phyloP scores from a whole-genome alignment of 257 asterid genomes.

The Rehmannia glutinosa region DNA sequence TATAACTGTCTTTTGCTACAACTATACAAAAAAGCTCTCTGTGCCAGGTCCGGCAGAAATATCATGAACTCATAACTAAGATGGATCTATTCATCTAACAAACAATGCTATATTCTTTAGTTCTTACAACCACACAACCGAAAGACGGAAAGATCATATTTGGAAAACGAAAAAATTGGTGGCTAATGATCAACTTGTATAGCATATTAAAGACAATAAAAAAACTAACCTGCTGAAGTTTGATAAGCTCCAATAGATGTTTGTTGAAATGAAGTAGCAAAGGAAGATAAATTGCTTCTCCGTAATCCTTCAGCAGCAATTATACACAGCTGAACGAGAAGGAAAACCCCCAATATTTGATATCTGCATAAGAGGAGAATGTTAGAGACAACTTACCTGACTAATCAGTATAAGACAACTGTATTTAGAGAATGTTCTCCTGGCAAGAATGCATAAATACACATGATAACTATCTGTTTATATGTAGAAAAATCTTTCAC shows the following conservation, averaged over 20 bases:
- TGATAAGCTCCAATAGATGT: constrained; percentile 68
- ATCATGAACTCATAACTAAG: background rate
- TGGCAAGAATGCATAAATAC: background rate
- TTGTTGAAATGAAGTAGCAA: constrained; percentile 73
- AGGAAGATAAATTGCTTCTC: constrained; percentile 78
- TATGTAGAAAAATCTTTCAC: background rate
- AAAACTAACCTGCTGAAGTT: constrained; percentile 57
- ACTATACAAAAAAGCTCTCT: background rate
- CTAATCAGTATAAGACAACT: background rate
- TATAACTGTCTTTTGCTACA: background rate
- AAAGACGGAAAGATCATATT: background rate
- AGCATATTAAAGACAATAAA: background rate
- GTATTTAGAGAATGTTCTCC: background rate
- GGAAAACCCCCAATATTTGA: constrained; percentile 96
- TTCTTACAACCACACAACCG: background rate
- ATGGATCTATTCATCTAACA: background rate
- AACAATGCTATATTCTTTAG: background rate
- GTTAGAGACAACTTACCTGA: constrained; percentile 2
- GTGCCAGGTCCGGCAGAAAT: background rate
- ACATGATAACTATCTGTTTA: background rate
- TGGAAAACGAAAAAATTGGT: too few relatives aligned
- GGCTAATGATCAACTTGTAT: background rate
- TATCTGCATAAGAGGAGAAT: constrained; percentile 51
- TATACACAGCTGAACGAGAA: constrained; percentile 87
- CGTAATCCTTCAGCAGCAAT: constrained; percentile 90